Evolutionary conservation across 2,329 filamentous ascomycete genomes (phyloP), one percentile per base, ranked within the genome.

Genomic region (Phoma sp.): DNA sequence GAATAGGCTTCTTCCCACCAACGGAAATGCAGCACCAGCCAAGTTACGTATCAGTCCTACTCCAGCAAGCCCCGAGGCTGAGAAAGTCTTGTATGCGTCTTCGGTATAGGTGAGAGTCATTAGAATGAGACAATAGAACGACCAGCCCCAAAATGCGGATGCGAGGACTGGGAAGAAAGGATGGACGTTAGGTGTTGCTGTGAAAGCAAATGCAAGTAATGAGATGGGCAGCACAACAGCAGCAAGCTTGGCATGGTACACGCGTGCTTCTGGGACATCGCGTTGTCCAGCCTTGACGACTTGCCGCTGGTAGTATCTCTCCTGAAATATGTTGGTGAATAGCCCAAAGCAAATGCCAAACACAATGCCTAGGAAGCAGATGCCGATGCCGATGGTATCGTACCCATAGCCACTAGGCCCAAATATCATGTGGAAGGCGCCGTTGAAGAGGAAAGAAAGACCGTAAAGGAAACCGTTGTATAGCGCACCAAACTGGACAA

Each of bases 401-500:
- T 79, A 78, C 0, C 76, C 77, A 48, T 77, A 77, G 1, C 80
- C 80, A 15, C 67, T 61, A 7, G 72, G 64, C 1, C 80, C 78
- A 51, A 82, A 83, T 0, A 82, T 81, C 19, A 82, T 72, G 19
- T 75, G 71, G 51, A 82, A 82, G 0, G 79, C 80, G 3, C 76
- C 77, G 51, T 81, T 82, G 69, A 82, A 82, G 0, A 81, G 69
- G 49, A 82, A 83, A 1, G 77, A 80, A 8, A 82, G 54, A 2
- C 80, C 80, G 44, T 82, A 82, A 2, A 82, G 67, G 54, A 80
- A 81, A 4, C 78, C 80, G 43, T 82, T 82, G 62, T 81, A 82
- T 1, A 80, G 61, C 2, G 80, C 79, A n/a, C 73, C 75, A 32
- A 80, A 80, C 15, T 79, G 74, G 27, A 81, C 76, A 38, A 82